Base-by-base conservation (phyloP, 2,329 filamentous ascomycete genomes). In the Colletotrichum camelliae region DNA sequence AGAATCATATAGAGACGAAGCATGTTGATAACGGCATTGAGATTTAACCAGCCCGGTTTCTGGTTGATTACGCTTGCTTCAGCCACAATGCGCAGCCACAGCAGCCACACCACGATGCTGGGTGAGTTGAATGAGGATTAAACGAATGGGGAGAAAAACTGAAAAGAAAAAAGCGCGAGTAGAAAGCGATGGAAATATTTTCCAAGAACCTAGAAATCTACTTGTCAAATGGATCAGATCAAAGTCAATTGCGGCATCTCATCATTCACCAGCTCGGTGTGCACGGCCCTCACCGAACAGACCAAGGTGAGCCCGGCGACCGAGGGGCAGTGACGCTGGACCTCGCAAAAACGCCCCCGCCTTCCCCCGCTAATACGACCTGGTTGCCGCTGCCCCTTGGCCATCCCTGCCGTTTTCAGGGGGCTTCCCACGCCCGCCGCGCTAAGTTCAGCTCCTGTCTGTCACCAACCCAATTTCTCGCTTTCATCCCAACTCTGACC, bases 321-420 rank as follows among this genome's bases (percentile, higher is more conserved):
- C 52, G n/a, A 31, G 16, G 15, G 55, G 64, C 67, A 74, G 71
- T 74, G 48, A 61, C 48, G 57, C 66, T 52, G 6, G 29, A 65
- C 60, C 60, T 29, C 43, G n/a, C 43, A 21, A 48, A 29, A 55
- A 18, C 7, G 18, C 43, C 67, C 72, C 72, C 21, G 21, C 72
- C 35, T 71, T 61, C 39, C 68, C 72, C 72, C 62, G 68, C 72
- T 43, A 33, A 61, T 67, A 58, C 35, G 37, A 52, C 72, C 37
- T 55, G 21, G 16, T 16, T 52, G 66, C 27, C 21, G 13, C 33
- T n/a, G 21, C 68, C 57, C 65, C 39, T 62, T 31, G 10, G 15
- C 39, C 70, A 70, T 35, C 67, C 67, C 72, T 70, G 58, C 68
- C 70, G 24, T 31, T 67, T 67, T 67, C 70, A 73, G 73, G 73